Base-by-base conservation (phyloP, 495 filamentous ascomycete species). In the Penicillium lagena region DNA sequence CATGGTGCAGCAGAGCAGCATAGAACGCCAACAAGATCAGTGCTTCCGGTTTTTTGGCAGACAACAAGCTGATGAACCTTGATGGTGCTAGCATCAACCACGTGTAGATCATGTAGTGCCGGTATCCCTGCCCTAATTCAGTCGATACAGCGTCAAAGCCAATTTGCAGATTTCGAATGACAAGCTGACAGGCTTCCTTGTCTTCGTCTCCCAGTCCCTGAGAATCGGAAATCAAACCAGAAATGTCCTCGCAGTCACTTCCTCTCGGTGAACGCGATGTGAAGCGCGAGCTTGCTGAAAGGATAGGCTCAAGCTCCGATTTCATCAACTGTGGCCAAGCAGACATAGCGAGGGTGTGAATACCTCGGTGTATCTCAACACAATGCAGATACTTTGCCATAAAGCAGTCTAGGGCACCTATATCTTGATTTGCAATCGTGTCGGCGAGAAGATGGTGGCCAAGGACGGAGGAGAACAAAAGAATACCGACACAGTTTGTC, bases 1-100 rank as follows among this genome's bases (percentile, higher is more conserved):
- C 44, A 11, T 45, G 45, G 48, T 72, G 56, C 31, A 72, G 42
- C 8, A 70, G 12, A n/a, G 68, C 47, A 1, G 60, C 52, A 47
- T 64, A 73, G 43, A 68, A 62, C 3, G 59, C 64, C n/a, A 73
- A 46, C 7, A 75, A 51, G 9, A 67, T 46, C n/a, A 75, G 43
- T 0, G 68, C 67, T 40, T 69, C 65, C 0, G 66, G 63, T 28
- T 45, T 42, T 27, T 56, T 47, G 31, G 53, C 37, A 8, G 37
- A 40, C 12, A 70, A 37, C 29, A 70, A 33, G 1, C 49, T 40
- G 4, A 50, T 63, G 45, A 58, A 70, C 4, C 49, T 51, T 4
- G 42, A 33, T 3, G 61, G 45, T 4, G 64, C 41, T 2, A 50
- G 52, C 9, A 69, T 52, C 12, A 49, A 46, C 66, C 70, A 71